A percentile compares a stretch with the other conserved stretches of the same genome.
phyloP scores from a whole-genome alignment of 208 protist genomes.

The Leishmania braziliensis region DNA sequence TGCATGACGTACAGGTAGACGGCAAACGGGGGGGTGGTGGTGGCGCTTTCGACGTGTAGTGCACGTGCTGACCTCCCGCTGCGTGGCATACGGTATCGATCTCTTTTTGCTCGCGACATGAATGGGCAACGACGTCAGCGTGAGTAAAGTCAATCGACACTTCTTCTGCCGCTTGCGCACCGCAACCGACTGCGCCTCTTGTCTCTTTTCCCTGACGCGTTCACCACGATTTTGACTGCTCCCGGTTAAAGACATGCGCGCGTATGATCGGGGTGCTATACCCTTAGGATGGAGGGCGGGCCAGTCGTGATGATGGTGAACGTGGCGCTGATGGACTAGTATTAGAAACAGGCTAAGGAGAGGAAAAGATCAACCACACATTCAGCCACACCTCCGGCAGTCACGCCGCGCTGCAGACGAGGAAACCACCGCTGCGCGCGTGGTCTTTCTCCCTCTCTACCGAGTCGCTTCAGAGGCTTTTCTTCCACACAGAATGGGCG shows the following conservation, averaged over 20 bases:
- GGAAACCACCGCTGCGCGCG: background rate
- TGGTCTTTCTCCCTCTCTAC: background rate
- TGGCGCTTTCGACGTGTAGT: background rate
- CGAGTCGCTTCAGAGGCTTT: slow-evolving; percentile 5
- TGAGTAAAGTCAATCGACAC: background rate
- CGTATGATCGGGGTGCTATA: background rate
- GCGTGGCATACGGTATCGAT: background rate
- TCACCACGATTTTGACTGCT: background rate
- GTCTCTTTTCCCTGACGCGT: background rate
- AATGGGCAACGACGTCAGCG: background rate
- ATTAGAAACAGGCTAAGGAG: background rate
- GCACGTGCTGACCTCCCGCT: background rate
- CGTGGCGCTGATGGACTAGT: background rate
- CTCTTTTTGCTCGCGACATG: background rate
- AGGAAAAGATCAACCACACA: background rate
- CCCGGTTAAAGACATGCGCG: background rate
- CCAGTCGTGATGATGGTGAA: background rate
- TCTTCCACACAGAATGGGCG: background rate
- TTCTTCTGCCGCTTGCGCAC: background rate
- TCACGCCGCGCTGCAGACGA: background rate
- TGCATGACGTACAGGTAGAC: background rate
- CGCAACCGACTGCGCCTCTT: background rate
- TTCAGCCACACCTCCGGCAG: background rate
- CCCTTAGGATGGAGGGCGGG: background rate
- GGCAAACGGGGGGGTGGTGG: background rate